These are phyloP conservation scores for Eragrostis nindensis DNA, from an alignment of 176 grass and related monocot species.

Conservation along the genomic window DNA sequence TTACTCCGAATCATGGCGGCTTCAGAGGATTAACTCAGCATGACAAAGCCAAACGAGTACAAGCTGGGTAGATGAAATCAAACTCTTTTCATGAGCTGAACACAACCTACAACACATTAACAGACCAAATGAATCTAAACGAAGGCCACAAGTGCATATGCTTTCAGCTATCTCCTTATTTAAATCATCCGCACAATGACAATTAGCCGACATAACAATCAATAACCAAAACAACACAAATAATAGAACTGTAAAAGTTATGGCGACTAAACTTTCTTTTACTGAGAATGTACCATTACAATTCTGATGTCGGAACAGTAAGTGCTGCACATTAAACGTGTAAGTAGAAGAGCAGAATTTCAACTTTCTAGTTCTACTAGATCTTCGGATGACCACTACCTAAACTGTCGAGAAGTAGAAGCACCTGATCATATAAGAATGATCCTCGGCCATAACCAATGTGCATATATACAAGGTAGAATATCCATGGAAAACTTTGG, in stretches of 20 bases:
- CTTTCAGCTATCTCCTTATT: background rate
- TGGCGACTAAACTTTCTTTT: background rate
- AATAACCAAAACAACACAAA: background rate
- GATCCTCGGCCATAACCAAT: slow-evolving; percentile 34
- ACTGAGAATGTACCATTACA: background rate
- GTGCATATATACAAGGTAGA: slow-evolving; percentile 49
- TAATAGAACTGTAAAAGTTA: background rate
- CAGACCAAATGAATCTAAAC: background rate
- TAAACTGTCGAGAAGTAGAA: slow-evolving; percentile 20
- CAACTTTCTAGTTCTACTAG: slow-evolving; percentile 13
- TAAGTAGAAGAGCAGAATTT: background rate
- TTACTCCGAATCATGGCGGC: background rate
- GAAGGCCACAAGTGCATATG: background rate
- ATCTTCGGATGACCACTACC: slow-evolving; percentile 2
- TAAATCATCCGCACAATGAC: background rate
- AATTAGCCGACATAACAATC: background rate
- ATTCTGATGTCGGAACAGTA: slow-evolving; percentile 15
- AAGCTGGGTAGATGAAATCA: background rate
- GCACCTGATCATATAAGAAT: slow-evolving; percentile 27
- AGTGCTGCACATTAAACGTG: background rate
- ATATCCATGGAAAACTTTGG: slow-evolving; percentile 28
- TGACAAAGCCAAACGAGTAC: background rate
- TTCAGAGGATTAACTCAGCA: background rate
- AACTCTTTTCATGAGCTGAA: background rate
- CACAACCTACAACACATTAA: background rate